Conservation (phyloP, 441 rosid species). For the Pelargonium australe region DNA sequence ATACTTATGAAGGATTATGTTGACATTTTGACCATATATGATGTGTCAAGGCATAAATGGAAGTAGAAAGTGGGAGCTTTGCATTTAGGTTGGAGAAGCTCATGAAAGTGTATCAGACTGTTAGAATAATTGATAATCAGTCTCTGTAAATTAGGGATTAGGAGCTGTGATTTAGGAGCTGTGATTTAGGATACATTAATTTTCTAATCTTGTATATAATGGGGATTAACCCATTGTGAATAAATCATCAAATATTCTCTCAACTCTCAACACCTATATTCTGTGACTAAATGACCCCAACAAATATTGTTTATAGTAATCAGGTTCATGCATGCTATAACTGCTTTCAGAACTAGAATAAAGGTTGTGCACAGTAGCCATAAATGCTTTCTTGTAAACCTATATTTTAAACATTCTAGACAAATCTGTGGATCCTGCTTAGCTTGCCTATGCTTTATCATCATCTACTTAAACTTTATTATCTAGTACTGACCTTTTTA, state of each 20-base stretch:
- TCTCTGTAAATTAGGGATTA: too few relatives aligned
- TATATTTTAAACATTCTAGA: slow-evolving; percentile 4
- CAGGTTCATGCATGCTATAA: slow-evolving; percentile 30
- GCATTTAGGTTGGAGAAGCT: too few relatives aligned
- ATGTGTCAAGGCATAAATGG: background rate
- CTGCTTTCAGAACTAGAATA: slow-evolving; percentile 19
- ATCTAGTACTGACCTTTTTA: background rate
- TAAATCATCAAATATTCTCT: too few relatives aligned
- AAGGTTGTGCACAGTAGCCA: slow-evolving; percentile 12
- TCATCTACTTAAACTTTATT: slow-evolving; percentile 15
- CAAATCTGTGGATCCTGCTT: slow-evolving; percentile 23
- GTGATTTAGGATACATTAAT: too few relatives aligned
- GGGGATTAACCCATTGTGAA: too few relatives aligned
- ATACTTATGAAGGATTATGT: background rate
- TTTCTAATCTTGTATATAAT: too few relatives aligned
- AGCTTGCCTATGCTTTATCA: slow-evolving; percentile 17
- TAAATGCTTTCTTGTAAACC: slow-evolving; percentile 8
- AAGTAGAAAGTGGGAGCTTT: background rate
- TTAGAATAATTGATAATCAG: too few relatives aligned
- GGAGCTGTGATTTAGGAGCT: too few relatives aligned
- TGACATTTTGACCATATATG: background rate
- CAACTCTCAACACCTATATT: too few relatives aligned
- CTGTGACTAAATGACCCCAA: slow-evolving; percentile 4
- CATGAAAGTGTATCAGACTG: background rate
- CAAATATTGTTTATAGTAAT: slow-evolving; percentile 8